phyloP scores from a whole-genome alignment of 805 yeast genomes.

The Ogataea henricii region DNA sequence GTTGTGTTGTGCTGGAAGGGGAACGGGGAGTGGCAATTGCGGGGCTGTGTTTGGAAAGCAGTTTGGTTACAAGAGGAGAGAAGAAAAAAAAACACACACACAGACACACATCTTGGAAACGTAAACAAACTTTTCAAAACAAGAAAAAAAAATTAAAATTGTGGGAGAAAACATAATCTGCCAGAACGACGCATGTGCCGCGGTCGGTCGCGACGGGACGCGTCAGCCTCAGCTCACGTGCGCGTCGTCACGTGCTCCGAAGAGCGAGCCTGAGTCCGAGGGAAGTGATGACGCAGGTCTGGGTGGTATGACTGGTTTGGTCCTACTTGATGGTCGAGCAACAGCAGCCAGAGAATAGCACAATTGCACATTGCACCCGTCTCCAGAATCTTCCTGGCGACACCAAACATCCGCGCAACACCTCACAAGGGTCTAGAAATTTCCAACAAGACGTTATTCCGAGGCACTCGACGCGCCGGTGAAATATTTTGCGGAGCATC shows the following conservation, averaged over 20 bases:
- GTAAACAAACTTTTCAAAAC: slow-evolving; percentile 8
- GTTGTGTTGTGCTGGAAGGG: not conserved
- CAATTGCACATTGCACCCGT: too few species aligned
- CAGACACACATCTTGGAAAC: slow-evolving; percentile 1
- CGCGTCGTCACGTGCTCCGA: not conserved
- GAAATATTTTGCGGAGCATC: slow-evolving; percentile 3
- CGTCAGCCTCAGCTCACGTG: not conserved
- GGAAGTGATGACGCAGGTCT: too few species aligned
- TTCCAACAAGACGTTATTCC: not conserved
- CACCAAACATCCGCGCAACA: too few species aligned
- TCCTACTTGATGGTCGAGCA: too few species aligned
- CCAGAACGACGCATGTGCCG: not conserved
- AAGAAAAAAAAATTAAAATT: not conserved
- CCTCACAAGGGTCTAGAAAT: too few species aligned
- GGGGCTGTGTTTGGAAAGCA: not conserved
- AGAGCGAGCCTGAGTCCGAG: too few species aligned
- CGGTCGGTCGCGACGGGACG: not conserved
- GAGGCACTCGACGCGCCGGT: slow-evolving; percentile 10
- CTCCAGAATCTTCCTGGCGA: too few species aligned
- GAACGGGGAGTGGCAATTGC: not conserved
- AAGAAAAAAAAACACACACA: not conserved
- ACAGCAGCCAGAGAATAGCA: too few species aligned
- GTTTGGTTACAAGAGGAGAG: not conserved
- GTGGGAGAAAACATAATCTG: slow-evolving; percentile 1
- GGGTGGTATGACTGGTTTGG: too few species aligned